Conservation (phyloP, 805 yeast species). For the Zygosaccharomyces kombuchaensis region DNA sequence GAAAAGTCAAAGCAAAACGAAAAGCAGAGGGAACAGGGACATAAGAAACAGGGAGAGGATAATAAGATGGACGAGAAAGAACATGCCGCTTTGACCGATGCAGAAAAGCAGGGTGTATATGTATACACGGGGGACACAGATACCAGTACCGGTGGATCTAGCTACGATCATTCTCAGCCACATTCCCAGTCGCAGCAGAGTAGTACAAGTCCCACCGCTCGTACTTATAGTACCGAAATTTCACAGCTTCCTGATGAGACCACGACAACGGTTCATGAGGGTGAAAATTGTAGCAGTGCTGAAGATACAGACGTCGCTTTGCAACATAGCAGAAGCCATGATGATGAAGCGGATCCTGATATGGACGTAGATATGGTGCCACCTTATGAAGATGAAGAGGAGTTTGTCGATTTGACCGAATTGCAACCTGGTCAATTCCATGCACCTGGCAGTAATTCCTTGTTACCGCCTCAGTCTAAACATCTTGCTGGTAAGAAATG, state of each 20-base stretch:
- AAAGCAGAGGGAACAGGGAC: constrained; percentile 10
- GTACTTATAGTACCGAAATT: background rate
- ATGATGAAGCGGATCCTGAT: constrained; percentile 21
- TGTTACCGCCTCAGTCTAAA: constrained; percentile 48
- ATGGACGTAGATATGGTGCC: constrained; percentile 23
- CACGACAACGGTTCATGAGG: constrained; percentile 17
- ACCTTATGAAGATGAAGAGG: constrained; percentile 32
- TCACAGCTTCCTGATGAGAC: constrained; percentile 9
- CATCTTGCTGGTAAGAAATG: constrained; percentile 68
- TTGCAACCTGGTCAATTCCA: constrained; percentile 70
- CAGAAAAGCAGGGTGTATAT: constrained; percentile 22
- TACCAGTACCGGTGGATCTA: constrained; percentile 28
- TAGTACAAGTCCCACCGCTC: background rate
- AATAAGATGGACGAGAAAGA: constrained; percentile 10
- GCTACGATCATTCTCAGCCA: constrained; percentile 13
- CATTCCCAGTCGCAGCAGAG: constrained; percentile 8
- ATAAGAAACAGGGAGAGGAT: constrained; percentile 6
- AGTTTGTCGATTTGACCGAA: constrained; percentile 53
- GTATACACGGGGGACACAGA: constrained; percentile 29
- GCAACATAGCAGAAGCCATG: constrained; percentile 14
- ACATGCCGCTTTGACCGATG: constrained; percentile 12
- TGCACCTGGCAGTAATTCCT: constrained; percentile 60
- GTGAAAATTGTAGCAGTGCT: constrained; percentile 19
- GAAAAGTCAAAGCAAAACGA: constrained; percentile 8
- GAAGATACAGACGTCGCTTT: constrained; percentile 16